These are phyloP conservation scores for Agrocybe pediades DNA, from an alignment of 768 basidiomycete genomes.

Conservation along the genomic window DNA sequence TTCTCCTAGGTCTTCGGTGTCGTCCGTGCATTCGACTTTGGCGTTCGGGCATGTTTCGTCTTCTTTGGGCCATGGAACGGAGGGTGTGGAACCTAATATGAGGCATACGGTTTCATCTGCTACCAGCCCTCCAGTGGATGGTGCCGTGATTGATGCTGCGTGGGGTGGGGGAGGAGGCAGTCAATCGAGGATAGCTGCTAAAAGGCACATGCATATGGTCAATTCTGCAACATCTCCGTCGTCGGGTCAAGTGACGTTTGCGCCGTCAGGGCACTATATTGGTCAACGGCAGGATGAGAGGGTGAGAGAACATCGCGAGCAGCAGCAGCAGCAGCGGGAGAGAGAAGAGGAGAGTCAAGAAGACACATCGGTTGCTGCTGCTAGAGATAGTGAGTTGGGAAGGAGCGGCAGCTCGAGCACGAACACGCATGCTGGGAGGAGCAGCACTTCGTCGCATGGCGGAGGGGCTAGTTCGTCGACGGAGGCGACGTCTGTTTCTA, in stretches of 20 bases:
- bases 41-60: no score
- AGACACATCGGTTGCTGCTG: background rate
- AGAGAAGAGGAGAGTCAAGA: no score
- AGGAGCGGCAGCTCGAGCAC: slow-evolving; percentile 9
- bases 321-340: no score
- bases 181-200: background rate
- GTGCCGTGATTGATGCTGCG: no score
- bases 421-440: background rate
- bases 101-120: no score
- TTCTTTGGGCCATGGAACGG: no score
- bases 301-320: no score
- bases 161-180: background rate
- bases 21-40: no score
- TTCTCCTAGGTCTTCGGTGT: no score
- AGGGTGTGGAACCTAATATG: no score
- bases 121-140: no score
- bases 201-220: background rate
- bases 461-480: background rate
- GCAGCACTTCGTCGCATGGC: background rate
- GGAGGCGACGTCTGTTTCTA: background rate
- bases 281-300: no score
- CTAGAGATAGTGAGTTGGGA: background rate
- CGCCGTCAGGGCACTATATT: background rate
- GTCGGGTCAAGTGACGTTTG: background rate
- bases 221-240: background rate